phyloP scores from a whole-genome alignment of 2,329 filamentous ascomycete species.

The Aspergillus jensenii region DNA sequence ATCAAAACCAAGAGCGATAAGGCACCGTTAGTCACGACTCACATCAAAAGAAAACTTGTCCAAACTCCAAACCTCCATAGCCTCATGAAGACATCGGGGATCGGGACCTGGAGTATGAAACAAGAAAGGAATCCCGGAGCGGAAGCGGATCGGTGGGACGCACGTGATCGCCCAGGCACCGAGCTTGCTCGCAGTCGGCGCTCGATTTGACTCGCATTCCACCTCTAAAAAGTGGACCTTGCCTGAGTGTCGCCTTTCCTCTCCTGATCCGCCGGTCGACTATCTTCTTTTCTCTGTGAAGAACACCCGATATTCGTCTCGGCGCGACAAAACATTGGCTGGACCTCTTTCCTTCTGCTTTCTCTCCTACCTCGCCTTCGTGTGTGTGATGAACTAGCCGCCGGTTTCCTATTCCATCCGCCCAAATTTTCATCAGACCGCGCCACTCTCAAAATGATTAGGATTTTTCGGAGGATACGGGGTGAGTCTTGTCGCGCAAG shows the following conservation, averaged over 20 bases:
- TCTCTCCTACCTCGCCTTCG: not conserved
- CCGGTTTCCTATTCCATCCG: not conserved
- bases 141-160: not conserved
- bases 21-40: too few relatives aligned
- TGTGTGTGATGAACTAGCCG: conserved; percentile 4
- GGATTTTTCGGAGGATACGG: conserved; percentile 36
- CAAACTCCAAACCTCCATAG: too few relatives aligned
- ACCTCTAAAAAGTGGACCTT: conserved; percentile 8
- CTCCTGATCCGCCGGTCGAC: not conserved
- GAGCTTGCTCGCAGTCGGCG: not conserved
- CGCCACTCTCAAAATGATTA: conserved; percentile 26
- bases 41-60: too few relatives aligned
- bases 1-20: too few relatives aligned
- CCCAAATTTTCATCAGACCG: not conserved
- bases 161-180: conserved; percentile 6
- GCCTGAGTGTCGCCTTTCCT: not conserved
- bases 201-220: conserved; percentile 1
- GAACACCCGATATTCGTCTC: not conserved
- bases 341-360: not conserved
- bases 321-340: not conserved
- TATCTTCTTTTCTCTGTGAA: not conserved
- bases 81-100: too few relatives aligned
- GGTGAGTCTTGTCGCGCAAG: conserved; percentile 23
- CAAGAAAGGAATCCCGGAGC: not conserved
- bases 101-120: too few relatives aligned